Percentiles rank a stretch among this genome's conserved stretches.
These are phyloP conservation scores for Gastrolobium villosum DNA, from an alignment of 306 rosid genomes.

Conservation along the genomic window DNA sequence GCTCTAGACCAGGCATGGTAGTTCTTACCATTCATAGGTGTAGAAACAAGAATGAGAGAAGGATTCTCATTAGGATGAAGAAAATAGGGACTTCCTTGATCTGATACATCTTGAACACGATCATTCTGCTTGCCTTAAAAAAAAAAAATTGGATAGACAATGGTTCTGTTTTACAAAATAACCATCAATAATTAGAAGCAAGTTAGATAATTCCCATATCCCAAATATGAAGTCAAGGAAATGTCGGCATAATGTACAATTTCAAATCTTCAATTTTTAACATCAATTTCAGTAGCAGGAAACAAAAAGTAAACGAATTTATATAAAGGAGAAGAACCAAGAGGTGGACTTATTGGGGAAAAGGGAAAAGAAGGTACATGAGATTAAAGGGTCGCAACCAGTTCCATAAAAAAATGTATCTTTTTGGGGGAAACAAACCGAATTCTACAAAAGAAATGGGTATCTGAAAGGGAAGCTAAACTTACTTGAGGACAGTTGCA, in stretches of 20 bases:
- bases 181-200: neutral
- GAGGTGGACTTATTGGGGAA: neutral
- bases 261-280: neutral
- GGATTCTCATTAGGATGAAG: too few relatives aligned
- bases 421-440: neutral
- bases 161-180: conserved; percentile 19
- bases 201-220: neutral
- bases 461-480: conserved; percentile 8
- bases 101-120: too few relatives aligned
- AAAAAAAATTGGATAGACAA: neutral
- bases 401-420: neutral
- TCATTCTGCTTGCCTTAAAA: neutral
- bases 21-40: too few relatives aligned
- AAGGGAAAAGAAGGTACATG: neutral
- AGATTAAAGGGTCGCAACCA: neutral
- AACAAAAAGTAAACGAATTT: neutral
- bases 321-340: neutral
- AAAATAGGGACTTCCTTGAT: too few relatives aligned
- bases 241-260: neutral
- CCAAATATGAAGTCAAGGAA: neutral
- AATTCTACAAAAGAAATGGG: conserved; percentile 7
- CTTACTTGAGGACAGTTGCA: conserved; percentile 47
- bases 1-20: too few relatives aligned
- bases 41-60: too few relatives aligned
- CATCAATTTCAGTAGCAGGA: neutral